These are phyloP conservation scores for Pythium dissimile DNA, from an alignment of 352 stramenopile genomes.

Conservation along the genomic window DNA sequence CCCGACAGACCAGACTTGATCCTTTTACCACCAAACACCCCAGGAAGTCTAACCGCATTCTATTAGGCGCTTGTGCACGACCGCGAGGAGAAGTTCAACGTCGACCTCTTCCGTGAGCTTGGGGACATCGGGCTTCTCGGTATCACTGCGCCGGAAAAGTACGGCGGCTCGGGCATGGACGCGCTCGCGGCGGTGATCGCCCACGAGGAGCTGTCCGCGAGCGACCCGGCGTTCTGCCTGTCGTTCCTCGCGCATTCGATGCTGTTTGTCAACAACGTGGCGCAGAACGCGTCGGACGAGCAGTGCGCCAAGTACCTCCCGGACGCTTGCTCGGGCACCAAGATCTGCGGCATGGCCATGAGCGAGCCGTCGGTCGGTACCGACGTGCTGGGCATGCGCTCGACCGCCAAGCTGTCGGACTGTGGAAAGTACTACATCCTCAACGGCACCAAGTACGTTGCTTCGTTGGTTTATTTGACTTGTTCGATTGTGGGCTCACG, in stretches of 20 bases:
- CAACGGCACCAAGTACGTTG: conserved; percentile 78
- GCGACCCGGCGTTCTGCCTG: conserved; percentile 98
- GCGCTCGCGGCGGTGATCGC: conserved; percentile 93
- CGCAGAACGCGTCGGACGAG: conserved; percentile 84
- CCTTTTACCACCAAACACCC: too few relatives aligned
- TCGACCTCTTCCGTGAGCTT: conserved; percentile 93
- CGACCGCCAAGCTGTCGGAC: conserved; percentile 86
- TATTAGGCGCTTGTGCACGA: conserved; percentile 90
- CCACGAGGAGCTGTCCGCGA: conserved; percentile 95
- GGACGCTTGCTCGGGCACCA: conserved; percentile 87
- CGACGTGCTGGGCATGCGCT: conserved; percentile 95
- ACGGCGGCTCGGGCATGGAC: conserved; percentile 96
- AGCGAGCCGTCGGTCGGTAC: conserved; percentile 96
- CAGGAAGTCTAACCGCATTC: not conserved
- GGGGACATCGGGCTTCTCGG: conserved; percentile 95
- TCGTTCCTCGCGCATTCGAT: conserved; percentile 95
- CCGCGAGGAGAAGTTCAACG: conserved; percentile 97
- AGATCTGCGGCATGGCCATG: conserved; percentile 99
- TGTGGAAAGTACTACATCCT: conserved; percentile 90
- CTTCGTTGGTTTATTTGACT: not conserved
- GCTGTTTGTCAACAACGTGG: conserved; percentile 93
- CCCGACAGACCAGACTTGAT: not conserved
- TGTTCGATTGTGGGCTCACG: not conserved
- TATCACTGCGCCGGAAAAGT: conserved; percentile 94
- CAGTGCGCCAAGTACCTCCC: conserved; percentile 91